Evolutionary conservation across 257 asterid species (phyloP).

Genomic region (Coffea eugenioides): DNA sequence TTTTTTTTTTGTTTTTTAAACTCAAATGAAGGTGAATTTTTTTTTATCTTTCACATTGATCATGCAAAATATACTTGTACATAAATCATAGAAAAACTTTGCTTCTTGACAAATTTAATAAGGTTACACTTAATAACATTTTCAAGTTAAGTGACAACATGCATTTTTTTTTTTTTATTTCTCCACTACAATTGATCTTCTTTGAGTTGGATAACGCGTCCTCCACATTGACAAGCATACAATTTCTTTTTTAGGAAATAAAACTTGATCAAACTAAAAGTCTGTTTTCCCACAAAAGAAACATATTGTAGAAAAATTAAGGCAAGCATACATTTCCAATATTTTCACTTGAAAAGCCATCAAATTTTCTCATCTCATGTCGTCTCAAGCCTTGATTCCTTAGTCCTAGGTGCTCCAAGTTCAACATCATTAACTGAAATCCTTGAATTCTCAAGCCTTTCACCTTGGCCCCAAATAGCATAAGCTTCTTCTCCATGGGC

Average conservation of each 20-base stretch:
- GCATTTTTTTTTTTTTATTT: background rate
- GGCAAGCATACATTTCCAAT: background rate
- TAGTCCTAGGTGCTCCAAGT: background rate
- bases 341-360: background rate
- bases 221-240: background rate
- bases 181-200: background rate
- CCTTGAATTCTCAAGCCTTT: constrained; percentile 47
- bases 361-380: background rate
- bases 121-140: background rate
- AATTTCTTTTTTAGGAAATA: background rate
- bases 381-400: constrained; percentile 19
- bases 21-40: too few relatives aligned
- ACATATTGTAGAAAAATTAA: background rate
- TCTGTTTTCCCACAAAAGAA: background rate
- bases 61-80: too few relatives aligned
- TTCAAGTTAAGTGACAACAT: background rate
- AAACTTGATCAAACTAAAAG: background rate
- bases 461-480: constrained; percentile 82
- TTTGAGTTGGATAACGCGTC: background rate
- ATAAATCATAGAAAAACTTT: too few relatives aligned
- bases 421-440: constrained; percentile 43
- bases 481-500: constrained; percentile 81
- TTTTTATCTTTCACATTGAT: too few relatives aligned
- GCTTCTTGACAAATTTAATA: background rate
- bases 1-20: too few relatives aligned